Conservation (phyloP, 352 stramenopile species). For the Phytophthora chlamydospora region DNA sequence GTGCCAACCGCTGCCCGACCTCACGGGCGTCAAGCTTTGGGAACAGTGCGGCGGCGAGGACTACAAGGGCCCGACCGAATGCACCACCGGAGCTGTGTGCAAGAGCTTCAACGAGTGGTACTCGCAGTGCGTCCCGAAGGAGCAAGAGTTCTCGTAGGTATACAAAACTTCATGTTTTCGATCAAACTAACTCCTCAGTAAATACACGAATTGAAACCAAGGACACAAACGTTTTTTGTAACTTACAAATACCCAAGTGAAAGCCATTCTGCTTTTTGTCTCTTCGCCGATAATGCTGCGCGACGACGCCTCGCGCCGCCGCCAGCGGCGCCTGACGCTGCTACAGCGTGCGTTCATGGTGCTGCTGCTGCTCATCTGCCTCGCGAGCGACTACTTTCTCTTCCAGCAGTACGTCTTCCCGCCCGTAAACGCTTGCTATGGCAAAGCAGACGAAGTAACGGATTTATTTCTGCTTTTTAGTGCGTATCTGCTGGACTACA, state of each 20-base stretch:
- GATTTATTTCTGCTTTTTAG: constrained; percentile 19
- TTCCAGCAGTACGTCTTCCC: constrained; percentile 51
- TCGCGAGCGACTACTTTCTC: constrained; percentile 63
- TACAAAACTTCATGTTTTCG: background rate
- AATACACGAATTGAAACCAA: constrained; percentile 1
- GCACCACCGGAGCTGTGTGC: constrained; percentile 36
- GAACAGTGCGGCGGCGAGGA: constrained; percentile 32
- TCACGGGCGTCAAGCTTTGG: constrained; percentile 34
- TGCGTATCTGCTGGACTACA: constrained; percentile 35
- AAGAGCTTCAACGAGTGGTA: constrained; percentile 50
- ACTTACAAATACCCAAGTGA: too few species aligned
- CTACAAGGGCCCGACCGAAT: constrained; percentile 19
- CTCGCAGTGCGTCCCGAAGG: constrained; percentile 54
- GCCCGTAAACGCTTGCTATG: background rate
- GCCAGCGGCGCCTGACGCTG: constrained; percentile 8
- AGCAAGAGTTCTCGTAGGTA: constrained; percentile 29
- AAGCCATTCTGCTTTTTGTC: too few species aligned
- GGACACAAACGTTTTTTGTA: background rate
- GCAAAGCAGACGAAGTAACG: too few species aligned
- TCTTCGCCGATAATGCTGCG: constrained; percentile 14
- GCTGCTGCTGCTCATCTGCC: constrained; percentile 52
- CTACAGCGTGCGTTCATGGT: constrained; percentile 50
- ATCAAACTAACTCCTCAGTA: too few species aligned
- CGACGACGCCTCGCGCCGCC: constrained; percentile 10
- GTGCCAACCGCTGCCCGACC: constrained; percentile 32